Percentiles rank a stretch among this genome's conserved stretches.
phyloP scores from a whole-genome alignment of 495 filamentous ascomycete species.

The Lindgomyces ingoldianus region DNA sequence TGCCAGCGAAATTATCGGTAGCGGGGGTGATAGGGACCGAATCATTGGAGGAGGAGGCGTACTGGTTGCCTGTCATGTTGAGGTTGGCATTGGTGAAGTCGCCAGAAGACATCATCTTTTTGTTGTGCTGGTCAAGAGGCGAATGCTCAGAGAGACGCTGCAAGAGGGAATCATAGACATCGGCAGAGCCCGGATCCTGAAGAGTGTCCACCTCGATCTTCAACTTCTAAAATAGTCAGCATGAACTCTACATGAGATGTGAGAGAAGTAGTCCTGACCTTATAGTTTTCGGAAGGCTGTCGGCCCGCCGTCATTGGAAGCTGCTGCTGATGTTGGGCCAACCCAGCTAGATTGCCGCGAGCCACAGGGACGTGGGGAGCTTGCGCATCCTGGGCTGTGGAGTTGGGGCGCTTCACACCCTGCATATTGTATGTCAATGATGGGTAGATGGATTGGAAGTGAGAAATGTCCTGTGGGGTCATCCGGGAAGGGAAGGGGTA shows the following conservation, averaged over 20 bases:
- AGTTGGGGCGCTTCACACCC: slow-evolving; percentile 34
- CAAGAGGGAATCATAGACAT: slow-evolving; percentile 53
- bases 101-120: too few relatives aligned
- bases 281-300: slow-evolving; percentile 18
- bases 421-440: slow-evolving; percentile 34
- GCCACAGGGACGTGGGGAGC: slow-evolving; percentile 24
- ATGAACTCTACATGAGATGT: background rate
- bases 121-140: slow-evolving; percentile 56
- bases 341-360: background rate
- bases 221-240: slow-evolving; percentile 56
- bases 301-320: background rate
- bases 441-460: slow-evolving; percentile 10
- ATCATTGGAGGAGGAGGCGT: slow-evolving; percentile 19
- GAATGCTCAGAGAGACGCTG: slow-evolving; percentile 71
- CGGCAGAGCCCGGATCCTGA: slow-evolving; percentile 50
- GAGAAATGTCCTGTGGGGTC: background rate
- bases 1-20: slow-evolving; percentile 52
- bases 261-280: slow-evolving; percentile 34
- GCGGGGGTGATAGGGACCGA: slow-evolving; percentile 61
- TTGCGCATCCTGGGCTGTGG: slow-evolving; percentile 9
- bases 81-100: slow-evolving; percentile 9
- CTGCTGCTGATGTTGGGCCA: background rate
- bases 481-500: slow-evolving; percentile 8
- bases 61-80: too few relatives aligned
- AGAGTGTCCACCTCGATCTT: slow-evolving; percentile 50